Evolutionary conservation across 257 asterid species (phyloP).

Genomic region (Jasminum sambac): DNA sequence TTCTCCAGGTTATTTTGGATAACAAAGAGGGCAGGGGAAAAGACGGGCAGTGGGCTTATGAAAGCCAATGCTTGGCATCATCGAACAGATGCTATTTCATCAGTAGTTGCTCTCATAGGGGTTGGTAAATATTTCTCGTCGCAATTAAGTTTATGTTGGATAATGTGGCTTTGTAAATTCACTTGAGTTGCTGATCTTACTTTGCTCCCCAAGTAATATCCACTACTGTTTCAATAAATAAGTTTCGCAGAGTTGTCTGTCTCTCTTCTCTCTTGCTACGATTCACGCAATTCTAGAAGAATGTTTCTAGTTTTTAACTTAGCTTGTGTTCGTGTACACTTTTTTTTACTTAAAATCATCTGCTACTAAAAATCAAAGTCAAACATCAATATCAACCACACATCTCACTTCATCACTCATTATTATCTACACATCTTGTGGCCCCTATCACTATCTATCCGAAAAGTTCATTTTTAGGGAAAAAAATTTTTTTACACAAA

Average conservation of each 20-base stretch:
- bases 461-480: too few species aligned
- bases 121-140: slow-evolving; percentile 80
- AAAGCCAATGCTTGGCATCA: slow-evolving; percentile 99
- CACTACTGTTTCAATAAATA: background rate
- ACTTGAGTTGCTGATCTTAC: background rate
- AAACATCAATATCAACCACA: too few species aligned
- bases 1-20: slow-evolving; percentile 69
- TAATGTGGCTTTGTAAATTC: slow-evolving; percentile 2
- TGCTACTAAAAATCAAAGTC: too few species aligned
- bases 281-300: background rate
- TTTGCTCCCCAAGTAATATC: slow-evolving; percentile 5
- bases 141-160: slow-evolving; percentile 7
- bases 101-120: slow-evolving; percentile 94
- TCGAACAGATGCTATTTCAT: slow-evolving; percentile 93
- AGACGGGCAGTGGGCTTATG: slow-evolving; percentile 93
- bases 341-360: too few species aligned
- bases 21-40: slow-evolving; percentile 86
- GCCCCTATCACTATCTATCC: too few species aligned
- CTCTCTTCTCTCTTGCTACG: slow-evolving; percentile 6
- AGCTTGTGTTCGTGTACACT: too few species aligned
- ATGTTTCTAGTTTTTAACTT: slow-evolving; percentile 5
- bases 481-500: too few species aligned
- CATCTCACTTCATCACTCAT: too few species aligned
- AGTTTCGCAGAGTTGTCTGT: background rate
- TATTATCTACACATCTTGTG: too few species aligned